phyloP scores from a whole-genome alignment of 495 filamentous ascomycete genomes.

The Aspergillus heteromorphus region DNA sequence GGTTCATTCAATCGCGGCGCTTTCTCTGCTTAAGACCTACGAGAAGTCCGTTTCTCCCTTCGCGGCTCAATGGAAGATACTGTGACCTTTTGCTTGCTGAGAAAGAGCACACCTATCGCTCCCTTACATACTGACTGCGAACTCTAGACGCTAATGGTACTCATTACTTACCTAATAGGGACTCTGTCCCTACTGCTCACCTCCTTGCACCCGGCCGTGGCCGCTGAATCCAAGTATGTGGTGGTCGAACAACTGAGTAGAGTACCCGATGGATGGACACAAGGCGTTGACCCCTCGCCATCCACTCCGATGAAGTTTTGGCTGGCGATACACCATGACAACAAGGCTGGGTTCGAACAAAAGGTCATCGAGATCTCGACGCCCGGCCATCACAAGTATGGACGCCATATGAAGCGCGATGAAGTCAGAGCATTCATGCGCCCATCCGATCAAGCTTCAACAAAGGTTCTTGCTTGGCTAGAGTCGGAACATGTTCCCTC shows the following conservation, averaged over 20 bases:
- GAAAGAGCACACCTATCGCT: not conserved
- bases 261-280: slow-evolving; percentile 44
- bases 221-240: slow-evolving; percentile 19
- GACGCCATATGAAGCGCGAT: slow-evolving; percentile 57
- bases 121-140: not conserved
- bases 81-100: too few species aligned
- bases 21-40: not conserved
- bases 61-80: too few species aligned
- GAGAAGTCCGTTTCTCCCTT: too few species aligned
- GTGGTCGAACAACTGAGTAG: slow-evolving; percentile 40
- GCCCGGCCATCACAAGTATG: slow-evolving; percentile 56
- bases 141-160: slow-evolving; percentile 8
- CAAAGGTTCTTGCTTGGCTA: slow-evolving; percentile 47
- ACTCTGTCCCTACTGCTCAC: slow-evolving; percentile 10
- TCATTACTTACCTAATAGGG: slow-evolving; percentile 3
- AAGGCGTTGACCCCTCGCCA: slow-evolving; percentile 27
- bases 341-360: slow-evolving; percentile 52
- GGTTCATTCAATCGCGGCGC: not conserved
- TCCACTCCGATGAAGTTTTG: slow-evolving; percentile 42
- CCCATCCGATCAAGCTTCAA: slow-evolving; percentile 37
- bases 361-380: slow-evolving; percentile 57
- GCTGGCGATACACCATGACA: slow-evolving; percentile 50
- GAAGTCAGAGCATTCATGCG: slow-evolving; percentile 46
- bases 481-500: slow-evolving; percentile 37
- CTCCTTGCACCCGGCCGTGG: too few species aligned